Base-by-base conservation (phyloP, 139 green algal species). In the Coccomyxa sp. region DNA sequence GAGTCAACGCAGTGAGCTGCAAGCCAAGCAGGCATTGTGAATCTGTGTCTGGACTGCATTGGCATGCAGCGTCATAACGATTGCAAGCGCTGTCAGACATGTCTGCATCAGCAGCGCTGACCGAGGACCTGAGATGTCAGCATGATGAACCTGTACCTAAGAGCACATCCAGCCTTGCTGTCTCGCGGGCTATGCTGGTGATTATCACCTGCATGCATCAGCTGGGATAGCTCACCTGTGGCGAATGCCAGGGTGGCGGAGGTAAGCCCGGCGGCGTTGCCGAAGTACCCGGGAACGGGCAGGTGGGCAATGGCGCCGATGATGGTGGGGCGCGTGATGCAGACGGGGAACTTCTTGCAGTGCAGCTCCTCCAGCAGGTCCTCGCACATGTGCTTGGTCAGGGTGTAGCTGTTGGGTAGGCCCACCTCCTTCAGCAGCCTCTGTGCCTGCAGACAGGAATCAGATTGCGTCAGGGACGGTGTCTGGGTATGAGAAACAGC, bases 331-430 rank as follows among this genome's bases (percentile, higher is more conserved):
- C 81, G 34, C 76, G 82, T 39, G 34, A 82, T 77, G 31, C 70
- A 70, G n/a, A 34, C 64, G 8, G 58, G 68, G 35, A 39, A 14
- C 8, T n/a, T 39, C 8, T 18, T 16, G 9, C 22, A 31, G 76
- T 74, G 39, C 55, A 33, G 74, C 5, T 81, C 70, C 8, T 55
- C 55, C 9, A 86, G 69, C 58, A 86, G 69, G 39, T 68, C 40
- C 74, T 86, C 82, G 27, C 77, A 70, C 68, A 86, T 73, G 70
- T 83, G 75, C 82, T 86, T 86, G 70, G 39, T 75, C n/a, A 86
- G 81, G n/a, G 71, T 78, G 71, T 83, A 83, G n/a, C 50, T 75
- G 37, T 80, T 80, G 55, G 76, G 64, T 5, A 76, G 44, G 6
- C 29, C 39, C 27, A 70, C 31, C 29, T 27, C 7, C 16, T 31